Percentiles rank a stretch among this genome's conserved stretches.
Conservation (phyloP, 306 rosid genomes). For the Astragalus glycyphyllos region DNA sequence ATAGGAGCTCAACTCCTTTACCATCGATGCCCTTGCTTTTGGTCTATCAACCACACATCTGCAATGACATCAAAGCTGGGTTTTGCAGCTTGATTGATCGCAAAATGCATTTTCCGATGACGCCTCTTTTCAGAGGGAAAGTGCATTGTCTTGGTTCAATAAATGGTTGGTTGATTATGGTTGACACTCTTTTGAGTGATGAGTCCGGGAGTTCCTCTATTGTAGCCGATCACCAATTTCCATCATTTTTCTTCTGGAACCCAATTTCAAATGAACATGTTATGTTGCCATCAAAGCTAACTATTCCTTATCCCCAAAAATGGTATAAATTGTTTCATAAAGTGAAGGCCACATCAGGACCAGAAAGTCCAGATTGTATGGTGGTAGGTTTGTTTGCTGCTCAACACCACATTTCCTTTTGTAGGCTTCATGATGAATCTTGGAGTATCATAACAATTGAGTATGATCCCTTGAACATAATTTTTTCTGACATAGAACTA, state of each 20-base stretch:
- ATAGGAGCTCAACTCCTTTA: no score
- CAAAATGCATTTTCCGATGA: not conserved
- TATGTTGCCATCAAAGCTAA: not conserved
- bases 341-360: not conserved
- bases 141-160: not conserved
- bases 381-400: not conserved
- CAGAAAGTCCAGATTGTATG: not conserved
- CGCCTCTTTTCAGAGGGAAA: not conserved
- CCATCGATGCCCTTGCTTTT: no score
- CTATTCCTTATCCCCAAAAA: no score
- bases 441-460: not conserved
- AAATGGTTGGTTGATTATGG: not conserved
- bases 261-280: not conserved
- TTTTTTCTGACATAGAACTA: not conserved
- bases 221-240: not conserved
- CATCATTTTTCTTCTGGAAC: conserved; percentile 16
- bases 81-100: not conserved
- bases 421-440: not conserved
- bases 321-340: not conserved
- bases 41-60: not conserved
- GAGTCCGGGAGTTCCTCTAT: no score
- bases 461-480: not conserved
- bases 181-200: not conserved
- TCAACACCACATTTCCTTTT: not conserved
- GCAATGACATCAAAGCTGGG: not conserved